Evolutionary conservation across 2,329 filamentous ascomycete species (phyloP).

Genomic region (Talaromyces sp.): DNA sequence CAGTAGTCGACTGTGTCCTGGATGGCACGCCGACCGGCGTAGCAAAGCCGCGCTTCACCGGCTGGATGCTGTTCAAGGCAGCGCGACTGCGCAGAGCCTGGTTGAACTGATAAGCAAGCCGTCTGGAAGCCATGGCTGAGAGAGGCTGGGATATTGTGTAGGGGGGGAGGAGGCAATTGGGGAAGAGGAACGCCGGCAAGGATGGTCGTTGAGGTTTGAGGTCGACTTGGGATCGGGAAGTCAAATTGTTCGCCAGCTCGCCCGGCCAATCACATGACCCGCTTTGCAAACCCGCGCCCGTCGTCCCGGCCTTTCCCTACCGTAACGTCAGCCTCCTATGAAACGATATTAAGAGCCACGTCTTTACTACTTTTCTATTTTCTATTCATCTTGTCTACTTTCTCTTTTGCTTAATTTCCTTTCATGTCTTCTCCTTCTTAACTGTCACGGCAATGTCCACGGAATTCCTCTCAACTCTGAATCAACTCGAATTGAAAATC

Average conservation of each 20-base stretch:
- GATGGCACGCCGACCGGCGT: conserved; percentile 68
- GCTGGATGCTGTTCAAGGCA: conserved; percentile 71
- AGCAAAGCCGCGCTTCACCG: conserved; percentile 81
- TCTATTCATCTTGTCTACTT: background rate
- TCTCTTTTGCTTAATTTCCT: background rate
- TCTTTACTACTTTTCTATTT: background rate
- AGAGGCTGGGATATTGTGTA: conserved; percentile 29
- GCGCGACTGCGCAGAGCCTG: conserved; percentile 83
- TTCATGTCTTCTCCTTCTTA: background rate
- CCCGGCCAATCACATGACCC: conserved; percentile 41
- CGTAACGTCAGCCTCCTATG: background rate
- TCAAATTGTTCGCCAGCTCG: conserved; percentile 40
- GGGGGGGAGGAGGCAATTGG: conserved; percentile 38
- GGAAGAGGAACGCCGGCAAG: conserved; percentile 41
- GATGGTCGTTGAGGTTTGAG: conserved; percentile 26
- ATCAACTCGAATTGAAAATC: background rate
- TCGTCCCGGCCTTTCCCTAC: conserved; percentile 22
- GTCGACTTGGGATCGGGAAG: conserved; percentile 39
- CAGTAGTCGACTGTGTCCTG: conserved; percentile 91
- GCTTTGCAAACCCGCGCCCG: conserved; percentile 34
- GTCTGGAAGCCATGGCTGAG: conserved; percentile 81
- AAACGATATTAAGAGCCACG: too few species aligned
- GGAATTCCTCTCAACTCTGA: background rate
- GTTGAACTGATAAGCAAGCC: conserved; percentile 91
- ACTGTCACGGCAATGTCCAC: background rate